A percentile compares a stretch with the other conserved stretches of the same genome.
phyloP scores from a whole-genome alignment of 139 green algal species.

The Zygnema circumcarinatum region DNA sequence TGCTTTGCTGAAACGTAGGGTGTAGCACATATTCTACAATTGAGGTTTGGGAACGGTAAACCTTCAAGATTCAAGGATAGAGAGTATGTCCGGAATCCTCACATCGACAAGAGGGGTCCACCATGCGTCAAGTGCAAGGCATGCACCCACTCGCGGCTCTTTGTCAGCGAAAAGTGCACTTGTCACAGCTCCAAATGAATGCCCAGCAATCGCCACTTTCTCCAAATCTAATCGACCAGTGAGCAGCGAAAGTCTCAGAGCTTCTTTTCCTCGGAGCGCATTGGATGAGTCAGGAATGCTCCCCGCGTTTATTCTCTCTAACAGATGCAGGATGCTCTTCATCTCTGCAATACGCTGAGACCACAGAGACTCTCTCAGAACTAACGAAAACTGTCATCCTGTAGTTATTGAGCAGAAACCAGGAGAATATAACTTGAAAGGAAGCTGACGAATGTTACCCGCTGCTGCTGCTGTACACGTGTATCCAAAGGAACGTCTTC shows the following conservation, averaged over 20 bases:
- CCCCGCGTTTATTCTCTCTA: constrained; percentile 18
- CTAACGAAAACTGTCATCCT: neutral
- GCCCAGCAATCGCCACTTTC: constrained; percentile 25
- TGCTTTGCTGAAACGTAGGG: no score
- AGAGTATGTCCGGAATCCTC: neutral
- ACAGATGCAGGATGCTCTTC: neutral
- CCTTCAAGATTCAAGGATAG: neutral
- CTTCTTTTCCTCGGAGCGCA: neutral
- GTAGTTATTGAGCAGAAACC: neutral
- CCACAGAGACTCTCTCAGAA: constrained; percentile 2
- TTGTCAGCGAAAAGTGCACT: neutral
- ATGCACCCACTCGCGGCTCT: neutral
- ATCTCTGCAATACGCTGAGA: constrained; percentile 30
- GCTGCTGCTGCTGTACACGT: constrained; percentile 13
- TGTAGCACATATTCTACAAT: no score
- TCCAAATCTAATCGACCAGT: constrained; percentile 16
- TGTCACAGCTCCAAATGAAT: constrained; percentile 43
- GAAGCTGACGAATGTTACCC: constrained; percentile 11
- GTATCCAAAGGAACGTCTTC: constrained; percentile 30
- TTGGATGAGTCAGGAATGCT: constrained; percentile 27
- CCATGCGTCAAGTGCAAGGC: constrained; percentile 26
- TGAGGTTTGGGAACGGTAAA: neutral
- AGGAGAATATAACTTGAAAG: constrained; percentile 20
- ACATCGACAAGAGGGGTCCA: constrained; percentile 20
- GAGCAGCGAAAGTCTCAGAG: neutral